Evolutionary conservation across 768 basidiomycete genomes (phyloP).

Genomic region (Punctularia strigosozonata): DNA sequence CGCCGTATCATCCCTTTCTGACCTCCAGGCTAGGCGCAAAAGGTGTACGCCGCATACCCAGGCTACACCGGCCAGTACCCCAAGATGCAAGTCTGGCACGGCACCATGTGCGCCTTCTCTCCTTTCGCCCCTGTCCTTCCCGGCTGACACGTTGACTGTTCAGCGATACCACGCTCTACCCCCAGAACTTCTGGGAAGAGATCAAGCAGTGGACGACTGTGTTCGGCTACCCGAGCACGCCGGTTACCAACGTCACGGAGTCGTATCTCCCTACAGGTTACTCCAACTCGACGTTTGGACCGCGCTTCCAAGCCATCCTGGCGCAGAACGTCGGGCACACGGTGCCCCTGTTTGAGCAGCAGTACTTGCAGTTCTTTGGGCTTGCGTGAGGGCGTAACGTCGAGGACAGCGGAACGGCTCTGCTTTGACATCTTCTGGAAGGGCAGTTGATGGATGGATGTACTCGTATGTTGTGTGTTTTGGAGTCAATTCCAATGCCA

Average conservation of each 20-base stretch:
- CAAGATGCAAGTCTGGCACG: constrained; percentile 44
- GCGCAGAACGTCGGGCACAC: constrained; percentile 38
- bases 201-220: constrained; percentile 48
- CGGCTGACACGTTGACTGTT: no score
- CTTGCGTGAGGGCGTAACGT: no score
- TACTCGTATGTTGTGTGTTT: no score
- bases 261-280: constrained; percentile 35
- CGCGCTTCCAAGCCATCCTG: constrained; percentile 35
- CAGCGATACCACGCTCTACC: constrained; percentile 38
- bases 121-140: no score
- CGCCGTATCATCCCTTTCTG: no score
- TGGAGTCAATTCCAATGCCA: no score
- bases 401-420: no score
- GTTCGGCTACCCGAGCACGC: constrained; percentile 32
- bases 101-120: no score
- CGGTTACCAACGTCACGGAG: constrained; percentile 22
- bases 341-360: constrained; percentile 34
- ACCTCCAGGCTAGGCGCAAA: no score
- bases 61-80: constrained; percentile 40
- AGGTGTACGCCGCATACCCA: constrained; percentile 34
- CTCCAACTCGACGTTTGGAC: constrained; percentile 36
- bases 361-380: constrained; percentile 37
- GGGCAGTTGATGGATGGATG: no score
- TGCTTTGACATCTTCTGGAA: no score
- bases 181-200: constrained; percentile 36